Evolutionary conservation across 371 early-diverging fungal genomes (phyloP), one percentile per base, ranked within the genome.

Genomic region (Lichtheimia hyalospora): DNA sequence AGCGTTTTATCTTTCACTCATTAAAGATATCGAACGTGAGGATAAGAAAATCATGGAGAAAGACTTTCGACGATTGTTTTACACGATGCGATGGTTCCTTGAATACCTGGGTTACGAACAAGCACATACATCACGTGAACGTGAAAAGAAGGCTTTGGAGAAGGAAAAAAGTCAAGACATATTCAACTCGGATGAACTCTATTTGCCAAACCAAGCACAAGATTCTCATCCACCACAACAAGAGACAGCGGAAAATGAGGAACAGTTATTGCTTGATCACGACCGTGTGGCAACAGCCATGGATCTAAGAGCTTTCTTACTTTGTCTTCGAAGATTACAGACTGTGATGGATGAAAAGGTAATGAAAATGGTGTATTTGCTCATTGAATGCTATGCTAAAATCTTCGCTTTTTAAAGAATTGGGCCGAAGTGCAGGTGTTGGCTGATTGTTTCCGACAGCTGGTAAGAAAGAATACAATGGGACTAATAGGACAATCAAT

Each of bases 1-100:
- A 88, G 89, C 82, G 6, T 69, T 91, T 28, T 82, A 84, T 58
- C 48, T 51, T 2, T 83, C 86, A 0, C 64, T 89, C 0, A 67
- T 84, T 34, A 77, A 77, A 25, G 89, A 89, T 54, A 81, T 92
- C 60, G 84, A 85, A 25, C 66, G 75, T 14, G 84, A 86, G 61
- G 75, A 85, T 27, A 72, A 71, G 24, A 82, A 77, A 16, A 76
- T 92, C 25, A 66, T 73, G 13, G 77, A 73, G 10, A 69, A 70
- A 7, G 88, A 90, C 64, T 70, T 74, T 58, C 28, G 44, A 15
- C 75, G 68, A 6, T 71, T 70, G 24, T 71, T 63, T 39, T 74
- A 62, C 48, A 71, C 73, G 8, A 61, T 74, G 62, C 49, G 54
- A 8, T 81, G 77, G 75, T 75, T 73, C 28, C 42, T 81, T 15